These are phyloP conservation scores for Luvunga scandens DNA, from an alignment of 345 rosid species.

Conservation along the genomic window DNA sequence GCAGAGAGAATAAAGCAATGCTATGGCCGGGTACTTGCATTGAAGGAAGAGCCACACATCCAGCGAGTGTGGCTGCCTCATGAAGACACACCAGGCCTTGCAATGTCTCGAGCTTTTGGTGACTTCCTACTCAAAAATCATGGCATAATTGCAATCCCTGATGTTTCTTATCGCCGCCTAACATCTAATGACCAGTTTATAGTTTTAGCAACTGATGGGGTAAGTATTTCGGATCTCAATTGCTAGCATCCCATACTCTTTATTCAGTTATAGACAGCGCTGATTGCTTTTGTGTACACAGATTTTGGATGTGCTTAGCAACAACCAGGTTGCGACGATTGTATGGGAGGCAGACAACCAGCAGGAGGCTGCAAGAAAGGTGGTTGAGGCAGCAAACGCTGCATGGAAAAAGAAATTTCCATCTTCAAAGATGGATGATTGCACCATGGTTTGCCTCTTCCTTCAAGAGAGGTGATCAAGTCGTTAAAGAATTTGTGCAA, in stretches of 20 bases:
- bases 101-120: constrained; percentile 94
- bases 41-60: constrained; percentile 70
- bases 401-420: constrained; percentile 70
- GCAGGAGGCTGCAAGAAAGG: constrained; percentile 49
- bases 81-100: constrained; percentile 81
- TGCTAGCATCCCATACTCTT: not conserved
- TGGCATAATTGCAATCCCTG: constrained; percentile 72
- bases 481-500: not conserved
- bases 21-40: constrained; percentile 67
- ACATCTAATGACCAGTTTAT: constrained; percentile 53
- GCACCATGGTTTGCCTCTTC: constrained; percentile 64
- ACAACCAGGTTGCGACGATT: constrained; percentile 52
- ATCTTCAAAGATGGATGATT: constrained; percentile 58
- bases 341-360: constrained; percentile 43
- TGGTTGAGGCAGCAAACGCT: constrained; percentile 58
- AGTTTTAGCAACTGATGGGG: constrained; percentile 87
- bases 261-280: not conserved
- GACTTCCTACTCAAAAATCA: constrained; percentile 67
- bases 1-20: constrained; percentile 72
- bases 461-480: constrained; percentile 31
- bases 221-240: constrained; percentile 14
- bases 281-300: not conserved
- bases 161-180: constrained; percentile 54
- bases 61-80: constrained; percentile 84
- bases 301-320: constrained; percentile 86